These are phyloP conservation scores for Millerago galiae DNA, from an alignment of 805 yeast genomes.

Conservation along the genomic window DNA sequence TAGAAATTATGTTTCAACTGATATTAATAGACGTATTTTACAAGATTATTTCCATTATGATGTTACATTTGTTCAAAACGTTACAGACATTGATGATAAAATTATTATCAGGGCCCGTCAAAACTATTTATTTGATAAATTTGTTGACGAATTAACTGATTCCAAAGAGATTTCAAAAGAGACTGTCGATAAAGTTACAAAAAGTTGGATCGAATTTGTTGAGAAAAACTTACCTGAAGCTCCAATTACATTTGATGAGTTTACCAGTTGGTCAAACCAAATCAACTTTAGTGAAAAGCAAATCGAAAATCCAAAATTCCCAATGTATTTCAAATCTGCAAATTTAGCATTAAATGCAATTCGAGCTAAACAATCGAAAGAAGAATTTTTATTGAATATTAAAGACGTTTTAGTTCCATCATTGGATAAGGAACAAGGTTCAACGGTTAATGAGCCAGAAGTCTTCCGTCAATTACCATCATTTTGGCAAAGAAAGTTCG, in stretches of 20 bases:
- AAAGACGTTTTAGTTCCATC: slow-evolving; percentile 72
- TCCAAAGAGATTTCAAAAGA: slow-evolving; percentile 24
- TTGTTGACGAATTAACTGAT: slow-evolving; percentile 27
- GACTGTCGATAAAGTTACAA: slow-evolving; percentile 33
- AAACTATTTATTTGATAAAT: slow-evolving; percentile 67
- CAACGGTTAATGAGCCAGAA: slow-evolving; percentile 75
- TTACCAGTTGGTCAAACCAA: slow-evolving; percentile 43
- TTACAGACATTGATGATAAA: slow-evolving; percentile 98
- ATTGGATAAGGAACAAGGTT: slow-evolving; percentile 68
- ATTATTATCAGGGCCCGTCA: slow-evolving; percentile 94
- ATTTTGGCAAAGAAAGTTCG: slow-evolving; percentile 81
- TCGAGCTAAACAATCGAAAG: slow-evolving; percentile 22
- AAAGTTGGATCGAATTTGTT: slow-evolving; percentile 45
- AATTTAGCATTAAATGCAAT: slow-evolving; percentile 44
- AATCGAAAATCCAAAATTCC: slow-evolving; percentile 67
- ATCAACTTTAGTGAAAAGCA: slow-evolving; percentile 48
- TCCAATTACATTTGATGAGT: slow-evolving; percentile 29
- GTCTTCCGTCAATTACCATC: slow-evolving; percentile 79
- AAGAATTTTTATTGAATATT: slow-evolving; percentile 40
- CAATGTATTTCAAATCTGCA: slow-evolving; percentile 74
- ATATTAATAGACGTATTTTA: slow-evolving; percentile 82
- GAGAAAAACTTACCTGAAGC: slow-evolving; percentile 47
- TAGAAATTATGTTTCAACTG: slow-evolving; percentile 90
- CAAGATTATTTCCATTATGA: slow-evolving; percentile 91
- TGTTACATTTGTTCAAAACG: slow-evolving; percentile 86